These are phyloP conservation scores for Aquanectria penicillioides DNA, from an alignment of 2,329 filamentous ascomycete species.

Conservation along the genomic window DNA sequence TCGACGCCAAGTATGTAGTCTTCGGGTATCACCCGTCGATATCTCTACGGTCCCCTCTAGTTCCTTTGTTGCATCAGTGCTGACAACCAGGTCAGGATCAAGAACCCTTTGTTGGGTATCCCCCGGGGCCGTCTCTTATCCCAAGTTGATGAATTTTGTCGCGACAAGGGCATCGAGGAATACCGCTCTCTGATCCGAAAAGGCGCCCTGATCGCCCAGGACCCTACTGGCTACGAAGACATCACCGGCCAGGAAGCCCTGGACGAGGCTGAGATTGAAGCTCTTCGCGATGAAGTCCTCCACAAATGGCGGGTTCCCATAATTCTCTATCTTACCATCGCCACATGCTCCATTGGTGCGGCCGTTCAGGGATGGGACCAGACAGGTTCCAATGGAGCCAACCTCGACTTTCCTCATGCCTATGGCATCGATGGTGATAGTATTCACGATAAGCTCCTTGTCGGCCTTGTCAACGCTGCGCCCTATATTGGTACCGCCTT, in stretches of 20 bases:
- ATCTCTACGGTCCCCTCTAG: not conserved
- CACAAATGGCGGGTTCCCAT: constrained; percentile 75
- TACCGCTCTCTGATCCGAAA: constrained; percentile 69
- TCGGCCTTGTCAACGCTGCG: constrained; percentile 74
- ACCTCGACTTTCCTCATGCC: constrained; percentile 66
- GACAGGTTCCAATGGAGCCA: constrained; percentile 71
- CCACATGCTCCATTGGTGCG: constrained; percentile 74
- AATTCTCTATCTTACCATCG: constrained; percentile 73
- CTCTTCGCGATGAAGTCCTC: constrained; percentile 68
- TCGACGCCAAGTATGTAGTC: constrained; percentile 55
- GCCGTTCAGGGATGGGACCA: constrained; percentile 78
- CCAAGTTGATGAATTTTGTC: constrained; percentile 71
- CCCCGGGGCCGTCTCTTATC: constrained; percentile 60
- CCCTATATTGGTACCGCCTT: constrained; percentile 61
- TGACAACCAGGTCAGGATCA: constrained; percentile 47
- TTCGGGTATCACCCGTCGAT: not conserved
- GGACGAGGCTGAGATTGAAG: constrained; percentile 66
- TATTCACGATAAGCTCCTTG: constrained; percentile 57
- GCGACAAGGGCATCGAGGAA: constrained; percentile 66
- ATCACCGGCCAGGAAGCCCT: constrained; percentile 68
- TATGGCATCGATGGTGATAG: constrained; percentile 55
- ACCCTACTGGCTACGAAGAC: constrained; percentile 69
- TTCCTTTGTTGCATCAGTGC: not conserved
- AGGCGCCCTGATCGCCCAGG: constrained; percentile 79
- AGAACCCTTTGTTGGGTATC: constrained; percentile 63